Conservation (phyloP, 257 asterid genomes). For the Prunella vulgaris region DNA sequence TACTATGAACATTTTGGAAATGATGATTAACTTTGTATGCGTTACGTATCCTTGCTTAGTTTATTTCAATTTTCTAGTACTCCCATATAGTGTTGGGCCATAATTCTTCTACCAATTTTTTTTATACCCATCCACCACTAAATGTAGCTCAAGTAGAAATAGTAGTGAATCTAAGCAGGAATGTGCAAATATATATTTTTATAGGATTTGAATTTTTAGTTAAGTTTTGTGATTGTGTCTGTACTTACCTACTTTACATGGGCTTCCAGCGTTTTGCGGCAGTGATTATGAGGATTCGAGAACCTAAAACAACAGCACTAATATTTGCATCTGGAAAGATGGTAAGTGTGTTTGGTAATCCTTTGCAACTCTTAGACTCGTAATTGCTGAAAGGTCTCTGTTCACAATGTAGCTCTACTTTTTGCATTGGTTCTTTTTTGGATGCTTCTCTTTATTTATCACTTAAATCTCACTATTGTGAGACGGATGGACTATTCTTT, state of each 20-base stretch:
- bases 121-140: not conserved
- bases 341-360: conserved; percentile 33
- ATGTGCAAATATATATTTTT: not conserved
- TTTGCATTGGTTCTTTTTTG: not conserved
- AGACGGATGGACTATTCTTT: not conserved
- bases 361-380: too few relatives aligned
- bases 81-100: not conserved
- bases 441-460: too few relatives aligned
- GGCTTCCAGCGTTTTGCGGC: conserved; percentile 74
- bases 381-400: too few relatives aligned
- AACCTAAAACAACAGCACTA: conserved; percentile 66
- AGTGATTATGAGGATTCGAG: conserved; percentile 76
- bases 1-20: not conserved
- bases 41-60: not conserved
- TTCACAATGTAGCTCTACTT: too few relatives aligned
- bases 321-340: conserved; percentile 79
- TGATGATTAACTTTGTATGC: not conserved
- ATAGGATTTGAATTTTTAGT: not conserved
- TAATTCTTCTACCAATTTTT: not conserved
- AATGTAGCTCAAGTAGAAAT: conserved; percentile 6
- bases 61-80: not conserved
- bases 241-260: not conserved
- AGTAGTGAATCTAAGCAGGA: not conserved
- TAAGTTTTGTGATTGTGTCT: not conserved
- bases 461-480: not conserved